phyloP scores from a whole-genome alignment of 192 early-diverging fungal genomes.

The Fimicolochytrium jonesii region DNA sequence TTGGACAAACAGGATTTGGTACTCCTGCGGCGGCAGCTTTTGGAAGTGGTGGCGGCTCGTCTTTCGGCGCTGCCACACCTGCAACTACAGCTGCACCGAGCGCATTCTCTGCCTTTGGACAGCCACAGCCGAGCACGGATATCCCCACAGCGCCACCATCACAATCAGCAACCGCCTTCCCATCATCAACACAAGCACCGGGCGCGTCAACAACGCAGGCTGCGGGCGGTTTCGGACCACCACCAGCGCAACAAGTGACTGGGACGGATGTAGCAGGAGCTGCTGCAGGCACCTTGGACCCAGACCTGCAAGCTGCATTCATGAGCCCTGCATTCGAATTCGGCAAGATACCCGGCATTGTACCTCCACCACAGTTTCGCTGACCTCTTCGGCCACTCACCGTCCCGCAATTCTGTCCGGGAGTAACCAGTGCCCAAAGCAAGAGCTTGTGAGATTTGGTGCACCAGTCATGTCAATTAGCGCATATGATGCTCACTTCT shows the following conservation, averaged over 20 bases:
- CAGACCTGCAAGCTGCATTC: not conserved
- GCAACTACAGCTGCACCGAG: too few species aligned
- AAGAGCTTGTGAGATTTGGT: too few species aligned
- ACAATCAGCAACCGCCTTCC: not conserved
- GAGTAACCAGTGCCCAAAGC: too few species aligned
- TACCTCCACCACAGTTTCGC: not conserved
- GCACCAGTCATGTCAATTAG: not conserved
- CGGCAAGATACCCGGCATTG: conserved; percentile 1
- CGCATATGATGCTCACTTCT: not conserved
- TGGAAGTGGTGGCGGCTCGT: too few species aligned
- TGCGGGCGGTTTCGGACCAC: too few species aligned
- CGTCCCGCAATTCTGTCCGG: not conserved
- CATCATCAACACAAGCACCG: not conserved
- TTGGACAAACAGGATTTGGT: too few species aligned
- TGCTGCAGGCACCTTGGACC: not conserved
- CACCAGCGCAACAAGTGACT: not conserved
- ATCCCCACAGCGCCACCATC: too few species aligned
- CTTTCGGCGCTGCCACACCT: too few species aligned
- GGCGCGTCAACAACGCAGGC: not conserved
- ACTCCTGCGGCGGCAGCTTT: too few species aligned
- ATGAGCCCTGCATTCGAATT: not conserved
- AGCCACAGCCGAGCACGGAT: too few species aligned
- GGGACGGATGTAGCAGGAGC: not conserved
- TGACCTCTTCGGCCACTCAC: not conserved
- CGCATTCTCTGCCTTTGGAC: too few species aligned